Conservation (phyloP, 345 rosid genomes). For the Sonneratia alba region DNA sequence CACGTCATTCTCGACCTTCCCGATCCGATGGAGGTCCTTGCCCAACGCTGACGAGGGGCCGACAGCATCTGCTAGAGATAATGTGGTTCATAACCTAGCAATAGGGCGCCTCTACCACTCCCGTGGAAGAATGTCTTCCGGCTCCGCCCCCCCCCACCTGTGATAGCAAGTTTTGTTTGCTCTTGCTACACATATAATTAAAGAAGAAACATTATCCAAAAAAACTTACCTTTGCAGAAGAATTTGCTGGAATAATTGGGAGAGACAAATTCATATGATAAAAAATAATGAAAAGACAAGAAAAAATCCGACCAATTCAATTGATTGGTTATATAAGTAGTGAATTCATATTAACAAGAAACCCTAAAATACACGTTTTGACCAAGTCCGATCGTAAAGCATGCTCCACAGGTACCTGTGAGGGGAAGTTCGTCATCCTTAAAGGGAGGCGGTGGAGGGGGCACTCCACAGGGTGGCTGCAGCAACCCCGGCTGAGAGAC, state of each 20-base stretch:
- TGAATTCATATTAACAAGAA: background rate
- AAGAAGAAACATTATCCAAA: background rate
- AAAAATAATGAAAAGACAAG: too few relatives aligned
- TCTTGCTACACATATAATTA: slow-evolving; percentile 33
- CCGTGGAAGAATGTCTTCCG: slow-evolving; percentile 25
- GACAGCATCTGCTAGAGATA: slow-evolving; percentile 23
- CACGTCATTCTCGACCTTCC: slow-evolving; percentile 86
- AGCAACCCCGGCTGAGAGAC: slow-evolving; percentile 12
- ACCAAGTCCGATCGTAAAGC: background rate
- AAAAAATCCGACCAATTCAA: background rate
- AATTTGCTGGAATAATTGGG: too few relatives aligned
- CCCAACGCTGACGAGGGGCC: slow-evolving; percentile 25
- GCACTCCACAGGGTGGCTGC: slow-evolving; percentile 26
- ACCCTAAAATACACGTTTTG: background rate
- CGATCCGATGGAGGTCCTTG: slow-evolving; percentile 76
- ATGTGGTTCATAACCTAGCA: slow-evolving; percentile 47
- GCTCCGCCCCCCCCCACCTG: slow-evolving; percentile 46
- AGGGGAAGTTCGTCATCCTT: slow-evolving; percentile 36
- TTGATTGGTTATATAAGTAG: background rate
- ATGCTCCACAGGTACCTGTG: slow-evolving; percentile 19
- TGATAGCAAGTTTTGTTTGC: slow-evolving; percentile 44
- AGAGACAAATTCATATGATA: background rate
- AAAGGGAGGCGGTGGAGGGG: slow-evolving; percentile 52
- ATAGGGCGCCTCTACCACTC: slow-evolving; percentile 19
- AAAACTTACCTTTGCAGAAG: background rate